A percentile compares a stretch with the other conserved stretches of the same genome.
Conservation (phyloP, 345 rosid species). For the Citrus cavaleriei region DNA sequence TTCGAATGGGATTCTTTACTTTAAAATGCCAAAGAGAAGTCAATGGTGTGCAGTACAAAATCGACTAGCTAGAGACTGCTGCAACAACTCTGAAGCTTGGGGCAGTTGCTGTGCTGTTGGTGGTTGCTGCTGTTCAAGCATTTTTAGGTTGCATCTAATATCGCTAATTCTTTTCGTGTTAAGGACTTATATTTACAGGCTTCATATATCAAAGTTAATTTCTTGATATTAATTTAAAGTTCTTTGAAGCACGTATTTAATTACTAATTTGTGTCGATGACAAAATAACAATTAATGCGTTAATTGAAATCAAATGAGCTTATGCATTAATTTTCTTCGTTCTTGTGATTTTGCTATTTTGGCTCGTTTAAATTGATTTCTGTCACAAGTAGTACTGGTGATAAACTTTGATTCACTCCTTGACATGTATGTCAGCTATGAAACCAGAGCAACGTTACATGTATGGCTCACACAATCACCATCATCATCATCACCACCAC, state of each 20-base stretch:
- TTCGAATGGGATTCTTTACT: not conserved
- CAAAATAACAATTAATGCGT: not conserved
- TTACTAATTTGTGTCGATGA: too few species aligned
- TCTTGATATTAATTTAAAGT: not conserved
- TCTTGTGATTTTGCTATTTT: not conserved
- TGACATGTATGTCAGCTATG: too few species aligned
- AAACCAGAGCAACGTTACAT: too few species aligned
- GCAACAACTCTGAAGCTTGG: not conserved
- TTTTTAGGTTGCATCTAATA: not conserved
- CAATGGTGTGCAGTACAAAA: not conserved
- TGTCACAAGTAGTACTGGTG: not conserved
- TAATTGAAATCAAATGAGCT: not conserved
- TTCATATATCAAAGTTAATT: not conserved
- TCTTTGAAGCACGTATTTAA: not conserved
- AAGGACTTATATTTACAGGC: not conserved
- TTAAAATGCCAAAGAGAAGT: slow-evolving; percentile 12
- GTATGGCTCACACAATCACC: too few species aligned
- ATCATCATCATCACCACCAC: too few species aligned
- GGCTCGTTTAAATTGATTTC: not conserved
- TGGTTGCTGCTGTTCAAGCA: not conserved
- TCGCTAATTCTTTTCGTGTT: not conserved
- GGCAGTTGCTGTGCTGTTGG: not conserved
- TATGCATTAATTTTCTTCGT: not conserved
- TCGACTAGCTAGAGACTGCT: not conserved
- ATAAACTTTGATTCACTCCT: too few species aligned